Evolutionary conservation across 139 green algal species (phyloP), one percentile per base, ranked within the genome.

Genomic region (Chlamydomonas schloesseri): DNA sequence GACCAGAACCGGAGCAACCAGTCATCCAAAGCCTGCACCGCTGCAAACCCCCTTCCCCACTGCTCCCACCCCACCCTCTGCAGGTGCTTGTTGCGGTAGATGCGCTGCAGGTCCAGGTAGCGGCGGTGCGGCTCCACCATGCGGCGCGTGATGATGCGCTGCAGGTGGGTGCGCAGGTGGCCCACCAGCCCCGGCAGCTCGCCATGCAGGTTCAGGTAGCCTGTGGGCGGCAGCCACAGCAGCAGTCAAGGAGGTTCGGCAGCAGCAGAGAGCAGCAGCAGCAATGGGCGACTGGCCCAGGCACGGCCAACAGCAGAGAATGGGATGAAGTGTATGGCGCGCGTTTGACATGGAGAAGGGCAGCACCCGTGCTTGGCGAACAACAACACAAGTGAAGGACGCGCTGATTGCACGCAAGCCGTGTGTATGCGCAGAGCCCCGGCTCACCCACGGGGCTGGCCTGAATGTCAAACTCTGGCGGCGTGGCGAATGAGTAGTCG

Each of bases 21-120:
- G n/a, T n/a, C n/a, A n/a, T n/a, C n/a, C n/a, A n/a, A n/a, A 69
- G 70, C 70, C 23, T 53, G 21, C 72, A 9, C 26, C 21, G 4
- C 46, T 3, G 46, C 31, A 17, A n/a, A n/a, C n/a, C n/a, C 42
- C 42, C 42, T 8, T 50, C 6, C 42, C 42, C 42, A 50, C 6
- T 8, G 42, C 42, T 13, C 6, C 42, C 42, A 5, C 5, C 71
- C 14, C 72, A 90, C 87, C 81, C 85, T 77, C 53, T 81, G 65
- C 64, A 90, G 67, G 73, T 88, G 82, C 46, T 90, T 90, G 60
- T 84, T 88, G 50, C 67, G 73, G 68, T 88, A 90, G 15, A 90
- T 74, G 26, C 81, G 68, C 58, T 85, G 81, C 46, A 90, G 29
- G 73, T 90, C 87, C 24, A 90, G 6, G 29, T 70, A 86, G 15